These are phyloP conservation scores for Cladobotryum protrusum DNA, from an alignment of 2,329 filamentous ascomycete species.

Conservation along the genomic window DNA sequence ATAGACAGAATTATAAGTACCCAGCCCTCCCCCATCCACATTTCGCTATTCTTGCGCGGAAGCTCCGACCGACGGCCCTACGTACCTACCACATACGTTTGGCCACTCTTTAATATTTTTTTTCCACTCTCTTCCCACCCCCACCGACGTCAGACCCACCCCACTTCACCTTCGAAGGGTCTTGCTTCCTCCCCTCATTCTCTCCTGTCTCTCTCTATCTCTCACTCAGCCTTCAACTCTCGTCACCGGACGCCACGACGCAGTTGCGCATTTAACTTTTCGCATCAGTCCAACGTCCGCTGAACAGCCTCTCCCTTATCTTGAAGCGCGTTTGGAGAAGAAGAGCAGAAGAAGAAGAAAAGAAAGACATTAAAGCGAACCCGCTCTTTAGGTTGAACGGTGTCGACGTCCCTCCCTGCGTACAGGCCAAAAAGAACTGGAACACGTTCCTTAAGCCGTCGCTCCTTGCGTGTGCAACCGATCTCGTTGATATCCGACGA, in stretches of 20 bases:
- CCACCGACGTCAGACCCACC: slow-evolving; percentile 18
- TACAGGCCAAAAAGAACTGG: slow-evolving; percentile 32
- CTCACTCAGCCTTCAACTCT: slow-evolving; percentile 15
- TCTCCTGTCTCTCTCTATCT: slow-evolving; percentile 15
- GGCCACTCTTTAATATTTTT: slow-evolving; percentile 35
- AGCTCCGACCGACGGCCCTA: slow-evolving; percentile 51
- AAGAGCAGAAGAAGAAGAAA: slow-evolving; percentile 5
- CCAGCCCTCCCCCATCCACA: slow-evolving; percentile 45
- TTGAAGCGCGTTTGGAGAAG: slow-evolving; percentile 12
- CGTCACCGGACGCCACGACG: slow-evolving; percentile 14
- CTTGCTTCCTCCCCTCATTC: slow-evolving; percentile 16
- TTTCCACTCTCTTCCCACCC: slow-evolving; percentile 25
- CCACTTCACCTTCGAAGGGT: slow-evolving; percentile 22
- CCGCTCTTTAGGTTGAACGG: slow-evolving; percentile 14
- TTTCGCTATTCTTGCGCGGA: slow-evolving; percentile 46
- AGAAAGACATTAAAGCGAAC: slow-evolving; percentile 12
- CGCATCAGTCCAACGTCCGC: slow-evolving; percentile 10
- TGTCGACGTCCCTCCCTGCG: slow-evolving; percentile 22
- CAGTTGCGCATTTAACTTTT: slow-evolving; percentile 5
- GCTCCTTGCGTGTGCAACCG: slow-evolving; percentile 27
- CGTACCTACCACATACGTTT: slow-evolving; percentile 43
- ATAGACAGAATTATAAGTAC: slow-evolving; percentile 52
- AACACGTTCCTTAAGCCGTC: slow-evolving; percentile 36
- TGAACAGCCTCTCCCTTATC: slow-evolving; percentile 12
- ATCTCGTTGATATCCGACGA: slow-evolving; percentile 30